Base-by-base conservation (phyloP, 768 basidiomycete genomes). In the Mrakia hoshinonis region DNA sequence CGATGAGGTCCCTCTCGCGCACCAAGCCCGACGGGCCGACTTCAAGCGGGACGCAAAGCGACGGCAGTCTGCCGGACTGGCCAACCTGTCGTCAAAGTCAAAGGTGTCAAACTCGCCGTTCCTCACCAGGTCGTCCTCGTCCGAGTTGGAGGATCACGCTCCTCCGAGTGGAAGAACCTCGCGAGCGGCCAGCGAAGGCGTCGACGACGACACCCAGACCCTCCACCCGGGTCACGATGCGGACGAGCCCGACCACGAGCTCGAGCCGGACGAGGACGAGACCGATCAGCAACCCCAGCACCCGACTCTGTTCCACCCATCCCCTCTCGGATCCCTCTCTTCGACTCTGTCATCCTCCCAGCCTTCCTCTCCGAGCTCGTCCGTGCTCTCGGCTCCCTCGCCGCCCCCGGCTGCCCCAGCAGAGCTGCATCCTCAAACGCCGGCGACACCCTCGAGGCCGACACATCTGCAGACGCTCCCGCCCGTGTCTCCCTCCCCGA, bases 41-140 rank as follows among this genome's bases (percentile, higher is more conserved):
- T 66, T 72, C 52, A 64, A 54, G 62, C 31, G 29, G 48, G 46
- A 51, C 9, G 54, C 72, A n/a, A 73, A 73, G 48, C 55, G 72
- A 11, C 55, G 72, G 4, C 72, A 73, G 60, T 67, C 65, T 12
- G 67, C 61, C 6, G 72, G 72, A 6, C 72, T 73, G 12, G 72
- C 52, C 15, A 60, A 48, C 51, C 61, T 73, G 15, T 54, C 65
- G 12, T 36, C 55, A 7, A 48, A 62, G 13, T 48, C 60, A n/a
- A 65, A 63, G 51, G 72, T 73, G 22, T 61, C 72, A 20, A 68
- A 62, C 67, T 68, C 72, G 48, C 72, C 72, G 20, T 73, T 73
- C 62, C 60, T 73, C 67, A 51, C 54, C 4, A 51, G 26, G 20
- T 61, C 58, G 36, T 66, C 64, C n/a, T 47, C 64, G 22, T 66